phyloP scores from a whole-genome alignment of 129 eudicot species.

The Saussurea involucrata region DNA sequence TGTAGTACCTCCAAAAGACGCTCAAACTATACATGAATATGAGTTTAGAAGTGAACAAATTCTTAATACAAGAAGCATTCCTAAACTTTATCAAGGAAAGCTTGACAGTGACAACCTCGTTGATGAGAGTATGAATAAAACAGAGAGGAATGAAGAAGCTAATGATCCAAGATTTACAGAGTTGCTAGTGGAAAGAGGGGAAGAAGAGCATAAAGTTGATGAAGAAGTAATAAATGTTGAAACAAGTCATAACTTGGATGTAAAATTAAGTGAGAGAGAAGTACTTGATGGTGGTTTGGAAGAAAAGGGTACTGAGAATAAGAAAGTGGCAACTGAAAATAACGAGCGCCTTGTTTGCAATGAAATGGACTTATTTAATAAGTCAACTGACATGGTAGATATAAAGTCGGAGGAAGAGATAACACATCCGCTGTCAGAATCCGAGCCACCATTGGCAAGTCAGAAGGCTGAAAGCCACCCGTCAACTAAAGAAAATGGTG shows the following conservation, averaged over 20 bases:
- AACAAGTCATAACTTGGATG: constrained; percentile 13
- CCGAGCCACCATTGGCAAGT: constrained; percentile 4
- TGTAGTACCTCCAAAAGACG: constrained; percentile 29
- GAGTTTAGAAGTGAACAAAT: constrained; percentile 15
- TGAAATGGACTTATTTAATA: not conserved
- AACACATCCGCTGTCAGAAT: constrained; percentile 1
- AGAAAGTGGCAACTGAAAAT: constrained; percentile 18
- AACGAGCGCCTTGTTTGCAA: not conserved
- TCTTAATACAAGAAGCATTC: constrained; percentile 4
- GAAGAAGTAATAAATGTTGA: not conserved
- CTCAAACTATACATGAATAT: constrained; percentile 14
- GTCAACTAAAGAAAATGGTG: constrained; percentile 12
- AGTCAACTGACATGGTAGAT: constrained; percentile 18
- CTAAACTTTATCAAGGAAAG: constrained; percentile 26
- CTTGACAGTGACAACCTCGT: constrained; percentile 13
- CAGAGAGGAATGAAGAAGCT: constrained; percentile 4
- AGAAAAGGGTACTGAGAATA: not conserved
- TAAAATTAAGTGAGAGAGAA: not conserved
- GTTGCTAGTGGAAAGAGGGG: not conserved
- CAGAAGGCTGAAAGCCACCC: constrained; percentile 23
- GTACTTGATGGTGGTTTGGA: not conserved
- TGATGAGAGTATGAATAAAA: not conserved
- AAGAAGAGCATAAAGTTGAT: not conserved
- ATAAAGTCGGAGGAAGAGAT: constrained; percentile 14
- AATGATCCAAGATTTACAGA: not conserved